A percentile compares a stretch with the other conserved stretches of the same genome.
Evolutionary conservation across 768 basidiomycete genomes (phyloP).

Genomic region (Xanthoconium stramineum): DNA sequence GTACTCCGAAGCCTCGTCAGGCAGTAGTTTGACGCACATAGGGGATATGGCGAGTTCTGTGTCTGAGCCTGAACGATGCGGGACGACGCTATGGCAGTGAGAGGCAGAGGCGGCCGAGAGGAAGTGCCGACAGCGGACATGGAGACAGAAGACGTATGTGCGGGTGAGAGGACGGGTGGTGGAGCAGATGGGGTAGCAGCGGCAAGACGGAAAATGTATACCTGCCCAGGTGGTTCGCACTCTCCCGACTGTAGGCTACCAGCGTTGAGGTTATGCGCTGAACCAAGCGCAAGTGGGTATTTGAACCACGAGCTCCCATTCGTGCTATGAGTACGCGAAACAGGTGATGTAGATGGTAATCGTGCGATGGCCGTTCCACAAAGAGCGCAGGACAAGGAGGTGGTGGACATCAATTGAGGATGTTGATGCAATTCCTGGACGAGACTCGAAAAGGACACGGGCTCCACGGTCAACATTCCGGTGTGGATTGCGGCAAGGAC

Average conservation of each 20-base stretch:
- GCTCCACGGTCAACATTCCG: conserved; percentile 87
- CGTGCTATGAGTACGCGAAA: conserved; percentile 33
- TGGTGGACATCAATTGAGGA: conserved; percentile 44
- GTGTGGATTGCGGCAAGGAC: conserved; percentile 82
- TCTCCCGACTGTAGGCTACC: conserved; percentile 32
- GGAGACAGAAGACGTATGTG: conserved; percentile 31
- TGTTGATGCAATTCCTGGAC: conserved; percentile 48
- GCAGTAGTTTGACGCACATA: conserved; percentile 87
- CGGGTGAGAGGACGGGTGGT: conserved; percentile 21
- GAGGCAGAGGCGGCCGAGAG: conserved; percentile 17
- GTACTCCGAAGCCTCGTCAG: conserved; percentile 76
- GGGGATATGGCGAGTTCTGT: conserved; percentile 47
- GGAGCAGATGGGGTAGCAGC: conserved; percentile 23
- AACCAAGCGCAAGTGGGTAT: conserved; percentile 41
- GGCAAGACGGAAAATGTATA: conserved; percentile 68
- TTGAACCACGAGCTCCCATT: conserved; percentile 64
- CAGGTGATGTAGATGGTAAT: conserved; percentile 35
- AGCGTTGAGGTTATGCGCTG: conserved; percentile 16
- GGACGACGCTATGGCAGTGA: conserved; percentile 44
- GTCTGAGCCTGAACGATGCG: conserved; percentile 23
- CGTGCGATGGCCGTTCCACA: conserved; percentile 60
- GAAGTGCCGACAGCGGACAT: conserved; percentile 27
- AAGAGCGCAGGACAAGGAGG: conserved; percentile 68
- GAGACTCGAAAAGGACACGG: conserved; percentile 61
- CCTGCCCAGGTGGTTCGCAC: conserved; percentile 38